A percentile compares a stretch with the other conserved stretches of the same genome.
Evolutionary conservation across 208 protist genomes (phyloP).

Genomic region (Acanthamoeba lenticulata): DNA sequence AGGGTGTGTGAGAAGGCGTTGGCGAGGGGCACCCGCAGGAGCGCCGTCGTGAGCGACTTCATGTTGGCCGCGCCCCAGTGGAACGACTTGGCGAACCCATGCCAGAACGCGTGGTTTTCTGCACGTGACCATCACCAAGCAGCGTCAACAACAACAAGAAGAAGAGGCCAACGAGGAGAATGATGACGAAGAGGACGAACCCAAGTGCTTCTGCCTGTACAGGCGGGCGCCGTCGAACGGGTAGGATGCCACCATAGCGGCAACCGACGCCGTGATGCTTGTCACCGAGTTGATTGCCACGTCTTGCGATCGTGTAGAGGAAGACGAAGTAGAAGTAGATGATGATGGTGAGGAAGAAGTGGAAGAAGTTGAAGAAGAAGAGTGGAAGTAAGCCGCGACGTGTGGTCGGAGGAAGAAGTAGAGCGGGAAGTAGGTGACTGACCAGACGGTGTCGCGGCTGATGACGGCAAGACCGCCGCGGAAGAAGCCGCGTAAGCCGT

Average conservation of each 20-base stretch:
- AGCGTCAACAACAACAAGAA: neutral
- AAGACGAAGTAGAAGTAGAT: neutral
- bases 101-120: slow-evolving; percentile 41
- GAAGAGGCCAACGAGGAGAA: neutral
- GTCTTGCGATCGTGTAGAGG: neutral
- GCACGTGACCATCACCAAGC: neutral
- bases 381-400: neutral
- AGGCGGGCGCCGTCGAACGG: slow-evolving; percentile 40
- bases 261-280: slow-evolving; percentile 3
- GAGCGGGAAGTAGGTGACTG: slow-evolving; percentile 52
- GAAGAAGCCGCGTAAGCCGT: slow-evolving; percentile 27
- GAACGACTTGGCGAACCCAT: slow-evolving; percentile 57
- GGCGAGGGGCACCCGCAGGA: slow-evolving; percentile 49
- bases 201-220: slow-evolving; percentile 53
- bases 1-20: slow-evolving; percentile 60
- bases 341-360: neutral
- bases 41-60: slow-evolving; percentile 40
- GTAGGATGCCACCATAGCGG: slow-evolving; percentile 46
- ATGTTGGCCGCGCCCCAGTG: neutral
- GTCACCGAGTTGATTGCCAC: slow-evolving; percentile 7
- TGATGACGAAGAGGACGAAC: neutral
- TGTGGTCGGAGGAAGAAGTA: neutral
- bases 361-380: neutral
- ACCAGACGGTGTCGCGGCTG: slow-evolving; percentile 19
- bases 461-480: slow-evolving; percentile 39